Percentiles rank a stretch among this genome's conserved stretches.
Conservation (phyloP, 225 moss, liverwort and hornwort genomes). For the Lunularia cruciata region DNA sequence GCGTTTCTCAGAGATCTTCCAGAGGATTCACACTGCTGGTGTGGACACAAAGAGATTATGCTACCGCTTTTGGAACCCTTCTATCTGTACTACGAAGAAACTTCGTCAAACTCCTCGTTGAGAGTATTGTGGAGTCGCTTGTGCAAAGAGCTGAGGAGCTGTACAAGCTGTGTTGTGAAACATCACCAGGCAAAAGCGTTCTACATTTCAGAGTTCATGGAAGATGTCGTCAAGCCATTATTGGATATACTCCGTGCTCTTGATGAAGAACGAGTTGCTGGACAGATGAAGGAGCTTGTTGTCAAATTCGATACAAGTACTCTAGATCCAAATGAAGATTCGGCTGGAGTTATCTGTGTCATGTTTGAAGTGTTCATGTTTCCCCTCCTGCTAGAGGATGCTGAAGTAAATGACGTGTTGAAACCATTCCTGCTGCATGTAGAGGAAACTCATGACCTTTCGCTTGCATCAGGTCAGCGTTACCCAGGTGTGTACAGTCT, state of each 20-base stretch:
- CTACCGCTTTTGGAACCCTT: constrained; percentile 88
- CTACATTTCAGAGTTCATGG: constrained; percentile 64
- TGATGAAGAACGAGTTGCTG: constrained; percentile 82
- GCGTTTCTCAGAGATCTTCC: constrained; percentile 70
- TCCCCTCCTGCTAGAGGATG: constrained; percentile 76
- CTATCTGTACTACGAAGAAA: constrained; percentile 55
- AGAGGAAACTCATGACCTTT: constrained; percentile 83
- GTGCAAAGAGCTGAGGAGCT: constrained; percentile 71
- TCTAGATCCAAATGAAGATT: constrained; percentile 61
- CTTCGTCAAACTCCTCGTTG: constrained; percentile 52
- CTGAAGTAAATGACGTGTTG: constrained; percentile 69
- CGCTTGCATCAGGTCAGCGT: constrained; percentile 72
- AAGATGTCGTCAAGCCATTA: constrained; percentile 74
- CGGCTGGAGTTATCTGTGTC: constrained; percentile 67
- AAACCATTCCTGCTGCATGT: constrained; percentile 75
- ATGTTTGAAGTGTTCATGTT: constrained; percentile 98
- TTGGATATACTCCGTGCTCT: constrained; percentile 59
- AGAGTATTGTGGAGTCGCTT: constrained; percentile 79
- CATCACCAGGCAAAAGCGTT: constrained; percentile 87
- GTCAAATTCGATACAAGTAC: constrained; percentile 50
- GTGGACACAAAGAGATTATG: constrained; percentile 72
- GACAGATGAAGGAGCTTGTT: constrained; percentile 67
- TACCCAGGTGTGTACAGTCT: constrained; percentile 95
- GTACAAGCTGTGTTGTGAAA: constrained; percentile 77
- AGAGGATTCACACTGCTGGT: constrained; percentile 85